Conservation (phyloP, 2,329 filamentous ascomycete genomes). For the Aspergillus sp. region DNA sequence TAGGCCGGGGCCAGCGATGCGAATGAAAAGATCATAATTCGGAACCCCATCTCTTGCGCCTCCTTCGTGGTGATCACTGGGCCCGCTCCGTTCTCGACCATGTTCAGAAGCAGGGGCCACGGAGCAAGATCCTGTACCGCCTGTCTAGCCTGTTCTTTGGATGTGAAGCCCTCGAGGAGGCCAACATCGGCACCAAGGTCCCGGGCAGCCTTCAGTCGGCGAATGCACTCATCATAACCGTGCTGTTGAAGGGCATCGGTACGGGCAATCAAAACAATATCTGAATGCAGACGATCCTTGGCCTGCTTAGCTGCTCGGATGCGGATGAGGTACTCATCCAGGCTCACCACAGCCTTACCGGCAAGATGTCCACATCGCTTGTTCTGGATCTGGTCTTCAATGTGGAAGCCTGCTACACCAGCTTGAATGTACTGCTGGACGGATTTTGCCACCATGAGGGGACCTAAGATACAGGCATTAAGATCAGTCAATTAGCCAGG, state of each 20-base stretch:
- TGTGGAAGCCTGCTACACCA: constrained; percentile 56
- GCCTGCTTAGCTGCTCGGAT: constrained; percentile 37
- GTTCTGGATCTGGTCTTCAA: constrained; percentile 55
- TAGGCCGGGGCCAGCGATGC: constrained; percentile 38
- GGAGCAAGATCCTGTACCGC: constrained; percentile 38
- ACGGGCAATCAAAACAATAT: constrained; percentile 45
- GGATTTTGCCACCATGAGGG: constrained; percentile 47
- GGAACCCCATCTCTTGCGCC: constrained; percentile 41
- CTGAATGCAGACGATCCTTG: constrained; percentile 33
- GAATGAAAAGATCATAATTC: constrained; percentile 45
- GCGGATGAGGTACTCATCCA: constrained; percentile 34
- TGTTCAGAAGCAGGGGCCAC: constrained; percentile 43
- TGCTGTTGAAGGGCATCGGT: constrained; percentile 39
- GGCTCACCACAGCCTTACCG: constrained; percentile 38
- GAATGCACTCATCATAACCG: constrained; percentile 42
- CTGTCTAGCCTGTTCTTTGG: constrained; percentile 34
- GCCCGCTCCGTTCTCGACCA: constrained; percentile 43
- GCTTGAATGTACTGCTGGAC: constrained; percentile 51
- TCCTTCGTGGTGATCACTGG: constrained; percentile 39
- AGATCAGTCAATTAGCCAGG: not conserved
- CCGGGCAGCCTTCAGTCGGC: constrained; percentile 37
- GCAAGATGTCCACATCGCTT: constrained; percentile 42
- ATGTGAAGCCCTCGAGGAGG: constrained; percentile 43
- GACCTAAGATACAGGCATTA: constrained; percentile 29
- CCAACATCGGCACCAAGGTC: constrained; percentile 41